Conservation (phyloP, 2,329 filamentous ascomycete species). For the Fusarium praegraminearum region DNA sequence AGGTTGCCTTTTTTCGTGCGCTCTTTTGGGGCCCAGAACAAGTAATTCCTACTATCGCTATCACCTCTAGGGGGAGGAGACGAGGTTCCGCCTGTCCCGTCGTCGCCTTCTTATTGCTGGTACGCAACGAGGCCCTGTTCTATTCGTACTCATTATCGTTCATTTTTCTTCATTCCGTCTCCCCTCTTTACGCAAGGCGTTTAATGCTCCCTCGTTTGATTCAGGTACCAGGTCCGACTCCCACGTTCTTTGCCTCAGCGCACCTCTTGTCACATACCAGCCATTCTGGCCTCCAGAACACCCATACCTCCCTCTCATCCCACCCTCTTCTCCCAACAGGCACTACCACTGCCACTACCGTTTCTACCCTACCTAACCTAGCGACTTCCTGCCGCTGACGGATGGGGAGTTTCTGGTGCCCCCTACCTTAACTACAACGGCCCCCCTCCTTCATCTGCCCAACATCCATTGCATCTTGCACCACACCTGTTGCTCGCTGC, state of each 20-base stretch:
- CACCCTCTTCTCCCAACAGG: conserved; percentile 35
- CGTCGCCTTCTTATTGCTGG: conserved; percentile 15
- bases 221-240: conserved; percentile 36
- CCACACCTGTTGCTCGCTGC: conserved; percentile 40
- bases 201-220: conserved; percentile 35
- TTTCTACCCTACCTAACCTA: conserved; percentile 36
- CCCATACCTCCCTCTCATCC: conserved; percentile 28
- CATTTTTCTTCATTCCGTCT: conserved; percentile 15
- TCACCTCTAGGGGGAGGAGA: conserved; percentile 6
- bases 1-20: conserved; percentile 9
- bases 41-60: conserved; percentile 20
- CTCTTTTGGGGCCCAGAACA: conserved; percentile 13
- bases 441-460: conserved; percentile 31
- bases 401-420: conserved; percentile 28
- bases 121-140: conserved; percentile 14
- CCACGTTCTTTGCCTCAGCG: conserved; percentile 29
- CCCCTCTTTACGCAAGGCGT: conserved; percentile 32
- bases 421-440: conserved; percentile 44
- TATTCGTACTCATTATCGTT: conserved; percentile 7
- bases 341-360: conserved; percentile 39
- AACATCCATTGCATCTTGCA: conserved; percentile 47
- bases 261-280: conserved; percentile 39
- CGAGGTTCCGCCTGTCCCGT: conserved; percentile 19
- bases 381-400: conserved; percentile 22
- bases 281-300: conserved; percentile 28